Conservation (phyloP, 129 eudicot genomes). For the Ambrosia trifida region DNA sequence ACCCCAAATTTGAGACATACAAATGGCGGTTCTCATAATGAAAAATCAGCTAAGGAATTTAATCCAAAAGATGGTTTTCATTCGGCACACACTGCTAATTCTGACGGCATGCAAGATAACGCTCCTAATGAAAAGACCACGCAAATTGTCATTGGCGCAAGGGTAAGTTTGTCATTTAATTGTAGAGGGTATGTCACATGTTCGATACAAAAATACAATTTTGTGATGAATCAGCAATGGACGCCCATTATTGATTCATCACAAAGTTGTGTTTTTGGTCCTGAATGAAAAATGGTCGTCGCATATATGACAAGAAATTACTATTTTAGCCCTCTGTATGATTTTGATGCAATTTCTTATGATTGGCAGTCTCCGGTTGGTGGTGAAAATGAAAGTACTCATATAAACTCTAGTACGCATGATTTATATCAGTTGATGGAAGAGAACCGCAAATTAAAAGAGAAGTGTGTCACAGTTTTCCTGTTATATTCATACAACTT, state of each 20-base stretch:
- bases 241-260: too few species aligned
- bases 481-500: not conserved
- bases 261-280: not conserved
- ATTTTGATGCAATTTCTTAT: not conserved
- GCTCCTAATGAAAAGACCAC: conserved; percentile 36
- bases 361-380: conserved; percentile 40
- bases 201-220: not conserved
- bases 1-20: conserved; percentile 25
- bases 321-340: not conserved
- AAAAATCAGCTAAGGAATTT: conserved; percentile 23
- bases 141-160: conserved; percentile 33
- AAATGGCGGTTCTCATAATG: conserved; percentile 29
- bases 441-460: conserved; percentile 58
- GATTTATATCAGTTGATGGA: conserved; percentile 44
- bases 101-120: conserved; percentile 30
- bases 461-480: conserved; percentile 51
- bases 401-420: conserved; percentile 22
- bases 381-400: conserved; percentile 29
- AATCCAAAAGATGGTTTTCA: conserved; percentile 27
- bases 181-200: not conserved
- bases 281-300: not conserved
- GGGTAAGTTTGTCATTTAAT: conserved; percentile 36
- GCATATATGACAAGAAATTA: not conserved
- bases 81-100: conserved; percentile 6
- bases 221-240: not conserved